Evolutionary conservation across 805 yeast genomes (phyloP).

Genomic region (Kuraishia capsulata): DNA sequence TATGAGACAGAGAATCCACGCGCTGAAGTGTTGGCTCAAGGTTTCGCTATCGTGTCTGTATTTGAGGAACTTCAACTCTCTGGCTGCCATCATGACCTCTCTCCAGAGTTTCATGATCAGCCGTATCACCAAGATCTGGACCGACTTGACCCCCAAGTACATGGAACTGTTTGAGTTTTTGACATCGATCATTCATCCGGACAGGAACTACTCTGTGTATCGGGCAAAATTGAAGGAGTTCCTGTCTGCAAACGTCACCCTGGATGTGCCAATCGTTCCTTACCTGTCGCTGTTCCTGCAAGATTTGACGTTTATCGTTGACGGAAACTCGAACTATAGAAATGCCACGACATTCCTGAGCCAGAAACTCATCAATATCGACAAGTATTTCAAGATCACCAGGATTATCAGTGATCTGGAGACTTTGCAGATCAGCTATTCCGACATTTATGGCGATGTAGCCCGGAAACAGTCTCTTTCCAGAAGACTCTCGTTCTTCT

Average conservation of each 20-base stretch:
- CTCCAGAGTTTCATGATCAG: conserved; percentile 66
- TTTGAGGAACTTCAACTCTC: conserved; percentile 66
- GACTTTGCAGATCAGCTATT: conserved; percentile 56
- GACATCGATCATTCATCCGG: conserved; percentile 63
- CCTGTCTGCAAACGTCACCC: conserved; percentile 34
- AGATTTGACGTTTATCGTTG: conserved; percentile 73
- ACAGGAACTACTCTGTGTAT: conserved; percentile 63
- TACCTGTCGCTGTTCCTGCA: conserved; percentile 67
- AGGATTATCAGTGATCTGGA: conserved; percentile 59
- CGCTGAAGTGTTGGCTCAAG: conserved; percentile 64
- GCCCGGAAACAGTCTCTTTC: not conserved
- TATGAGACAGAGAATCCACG: conserved; percentile 39
- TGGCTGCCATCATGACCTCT: conserved; percentile 72
- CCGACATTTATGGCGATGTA: conserved; percentile 16
- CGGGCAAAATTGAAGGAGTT: conserved; percentile 52
- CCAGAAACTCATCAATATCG: conserved; percentile 60
- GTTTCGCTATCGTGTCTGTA: conserved; percentile 65
- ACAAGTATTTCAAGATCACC: conserved; percentile 61
- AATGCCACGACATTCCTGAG: conserved; percentile 47
- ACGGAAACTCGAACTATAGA: conserved; percentile 68
- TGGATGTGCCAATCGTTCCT: conserved; percentile 62
- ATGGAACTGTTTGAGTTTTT: conserved; percentile 53
- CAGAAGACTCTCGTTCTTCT: conserved; percentile 2
- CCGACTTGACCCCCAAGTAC: conserved; percentile 46
- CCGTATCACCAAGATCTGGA: conserved; percentile 53